Percentiles rank a stretch among this genome's conserved stretches.
phyloP scores from a whole-genome alignment of 2,329 filamentous ascomycete genomes.

The Graphiopsis chlorocephala region DNA sequence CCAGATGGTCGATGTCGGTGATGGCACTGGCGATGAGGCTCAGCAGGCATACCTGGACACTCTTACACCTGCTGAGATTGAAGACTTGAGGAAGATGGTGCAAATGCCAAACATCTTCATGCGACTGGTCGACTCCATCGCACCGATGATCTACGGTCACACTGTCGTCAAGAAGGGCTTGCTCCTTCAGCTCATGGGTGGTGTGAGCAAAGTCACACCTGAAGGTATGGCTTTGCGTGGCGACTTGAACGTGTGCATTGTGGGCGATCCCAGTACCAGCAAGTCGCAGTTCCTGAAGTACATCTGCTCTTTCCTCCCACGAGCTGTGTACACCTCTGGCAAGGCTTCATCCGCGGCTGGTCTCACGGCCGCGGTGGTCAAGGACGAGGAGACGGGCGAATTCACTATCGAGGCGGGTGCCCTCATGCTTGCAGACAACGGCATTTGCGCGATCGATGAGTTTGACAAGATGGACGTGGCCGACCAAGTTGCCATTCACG shows the following conservation, averaged over 20 bases:
- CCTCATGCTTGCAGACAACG: constrained; percentile 94
- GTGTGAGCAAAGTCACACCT: constrained; percentile 84
- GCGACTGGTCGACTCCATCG: constrained; percentile 86
- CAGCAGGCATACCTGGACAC: constrained; percentile 85
- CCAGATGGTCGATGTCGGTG: constrained; percentile 65
- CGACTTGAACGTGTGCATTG: constrained; percentile 98
- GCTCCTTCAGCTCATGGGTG: constrained; percentile 90
- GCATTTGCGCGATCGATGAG: constrained; percentile 97
- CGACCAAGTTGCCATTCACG: constrained; percentile 98
- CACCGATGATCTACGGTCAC: constrained; percentile 95
- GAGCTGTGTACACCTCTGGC: constrained; percentile 94
- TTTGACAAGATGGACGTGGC: constrained; percentile 99
- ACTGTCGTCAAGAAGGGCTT: constrained; percentile 97
- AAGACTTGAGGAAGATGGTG: constrained; percentile 88
- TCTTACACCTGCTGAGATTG: constrained; percentile 81
- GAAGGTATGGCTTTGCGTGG: constrained; percentile 95
- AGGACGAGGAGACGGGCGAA: constrained; percentile 97
- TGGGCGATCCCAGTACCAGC: constrained; percentile 93
- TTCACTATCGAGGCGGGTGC: constrained; percentile 98
- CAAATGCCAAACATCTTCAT: constrained; percentile 95
- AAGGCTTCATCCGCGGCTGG: constrained; percentile 96
- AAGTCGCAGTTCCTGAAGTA: constrained; percentile 99
- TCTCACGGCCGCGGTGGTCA: constrained; percentile 94
- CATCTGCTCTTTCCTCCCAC: constrained; percentile 92
- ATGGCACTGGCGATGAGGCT: constrained; percentile 74